Conservation (phyloP, 2,329 filamentous ascomycete genomes). For the Colletotrichum filicis region DNA sequence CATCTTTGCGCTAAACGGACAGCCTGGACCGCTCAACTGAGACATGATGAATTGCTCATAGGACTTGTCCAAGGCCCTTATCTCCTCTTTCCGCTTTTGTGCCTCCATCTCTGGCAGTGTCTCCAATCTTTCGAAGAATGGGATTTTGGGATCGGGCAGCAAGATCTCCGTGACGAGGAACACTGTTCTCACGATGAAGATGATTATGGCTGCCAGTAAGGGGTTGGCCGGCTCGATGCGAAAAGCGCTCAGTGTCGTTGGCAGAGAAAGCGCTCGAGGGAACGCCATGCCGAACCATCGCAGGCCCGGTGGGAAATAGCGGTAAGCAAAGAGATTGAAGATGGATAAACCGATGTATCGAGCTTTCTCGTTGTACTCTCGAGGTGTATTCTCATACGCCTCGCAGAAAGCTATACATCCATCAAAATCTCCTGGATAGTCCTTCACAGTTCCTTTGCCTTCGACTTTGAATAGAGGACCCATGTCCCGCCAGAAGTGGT, state of each 20-base stretch:
- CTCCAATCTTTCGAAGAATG: neutral
- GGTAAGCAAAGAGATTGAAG: constrained; percentile 12
- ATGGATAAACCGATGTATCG: neutral
- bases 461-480: neutral
- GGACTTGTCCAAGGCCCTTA: neutral
- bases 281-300: constrained; percentile 7
- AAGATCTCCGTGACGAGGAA: neutral
- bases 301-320: neutral
- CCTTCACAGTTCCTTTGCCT: neutral
- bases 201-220: neutral
- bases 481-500: constrained; percentile 12
- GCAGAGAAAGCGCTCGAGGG: neutral
- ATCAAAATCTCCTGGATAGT: neutral
- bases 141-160: neutral
- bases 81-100: constrained; percentile 6
- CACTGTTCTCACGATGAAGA: neutral
- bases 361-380: neutral
- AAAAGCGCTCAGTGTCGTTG: neutral
- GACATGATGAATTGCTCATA: neutral
- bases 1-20: neutral
- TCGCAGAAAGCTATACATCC: constrained; percentile 9
- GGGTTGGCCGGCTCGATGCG: constrained; percentile 1
- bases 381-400: neutral
- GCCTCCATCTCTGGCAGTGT: neutral
- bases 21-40: neutral